Base-by-base conservation (phyloP, 495 filamentous ascomycete genomes). In the Daldinia loculata region DNA sequence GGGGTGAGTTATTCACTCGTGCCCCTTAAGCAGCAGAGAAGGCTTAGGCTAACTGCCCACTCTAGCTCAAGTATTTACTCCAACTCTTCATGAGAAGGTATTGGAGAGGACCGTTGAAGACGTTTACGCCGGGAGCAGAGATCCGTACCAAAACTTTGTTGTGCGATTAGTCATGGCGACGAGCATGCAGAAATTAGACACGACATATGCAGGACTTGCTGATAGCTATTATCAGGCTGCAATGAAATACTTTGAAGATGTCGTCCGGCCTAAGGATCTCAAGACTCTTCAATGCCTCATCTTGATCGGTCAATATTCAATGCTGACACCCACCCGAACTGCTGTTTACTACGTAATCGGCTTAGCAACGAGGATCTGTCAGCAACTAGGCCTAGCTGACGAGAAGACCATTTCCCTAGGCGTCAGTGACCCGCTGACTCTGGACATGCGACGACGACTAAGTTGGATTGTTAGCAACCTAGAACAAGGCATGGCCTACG, bases 161-260 rank as follows among this genome's bases (percentile, higher is more conserved):
- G 76, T 95, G 39, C 89, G 92, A 61, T 92, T 97, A 87, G 93
- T 96, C 29, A 86, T 97, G 74, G 95, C 95, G 3, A 95, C 97
- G 69, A 93, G 91, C 77, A 89, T 97, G 83, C 94, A 97, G 75
- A 96, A 93, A 76, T 82, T 97, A 70, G 92, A 92, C 75, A 63
- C 80, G 6, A 87, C 87, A 52, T 97, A 92, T 77, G 92, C 92
- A 38, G 92, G 92, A 50, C 84, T 97, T 38, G 94, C 94, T 34
- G 94, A 98, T 77, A 92, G 91, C 72, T 97, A 94, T 80, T 98
- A 97, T 74, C 86, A 96, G 4, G 91, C 93, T 14, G 94, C 95
- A 11, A 86, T 97, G 75, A 88, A 88, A 32, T 91, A 88, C 69
- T 86, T 97, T 51, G 92, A 97, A 71, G 86, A 85, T 1, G 88